phyloP scores from a whole-genome alignment of 352 stramenopile species.

The Paralagenidium karlingii region DNA sequence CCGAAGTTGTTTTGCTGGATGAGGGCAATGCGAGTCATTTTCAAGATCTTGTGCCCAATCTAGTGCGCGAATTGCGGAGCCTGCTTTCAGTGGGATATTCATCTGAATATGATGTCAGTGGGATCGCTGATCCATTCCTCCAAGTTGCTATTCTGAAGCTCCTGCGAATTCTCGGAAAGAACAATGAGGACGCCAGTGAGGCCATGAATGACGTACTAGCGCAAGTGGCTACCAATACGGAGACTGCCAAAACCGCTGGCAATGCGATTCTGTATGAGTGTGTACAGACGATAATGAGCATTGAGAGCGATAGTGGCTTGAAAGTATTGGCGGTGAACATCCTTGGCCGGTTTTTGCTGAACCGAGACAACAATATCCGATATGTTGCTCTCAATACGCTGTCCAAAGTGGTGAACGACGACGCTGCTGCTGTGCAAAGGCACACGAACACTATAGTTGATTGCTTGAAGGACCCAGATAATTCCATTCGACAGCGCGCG shows the following conservation, averaged over 20 bases:
- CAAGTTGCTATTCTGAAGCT: conserved; percentile 86
- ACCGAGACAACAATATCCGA: conserved; percentile 99
- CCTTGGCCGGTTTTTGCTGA: conserved; percentile 96
- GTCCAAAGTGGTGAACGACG: conserved; percentile 78
- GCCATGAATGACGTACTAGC: conserved; percentile 97
- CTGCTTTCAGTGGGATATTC: conserved; percentile 96
- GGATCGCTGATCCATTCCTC: conserved; percentile 98
- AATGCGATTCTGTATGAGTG: conserved; percentile 99
- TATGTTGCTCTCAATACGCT: conserved; percentile 99
- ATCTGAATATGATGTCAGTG: conserved; percentile 97
- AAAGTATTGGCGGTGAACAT: conserved; percentile 98
- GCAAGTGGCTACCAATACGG: conserved; percentile 99
- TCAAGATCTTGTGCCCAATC: conserved; percentile 51
- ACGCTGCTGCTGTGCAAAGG: conserved; percentile 92
- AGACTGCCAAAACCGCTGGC: conserved; percentile 98
- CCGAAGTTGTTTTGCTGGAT: conserved; percentile 82
- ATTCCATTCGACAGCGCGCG: conserved; percentile 96
- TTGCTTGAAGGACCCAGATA: conserved; percentile 94
- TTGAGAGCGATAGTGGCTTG: conserved; percentile 95
- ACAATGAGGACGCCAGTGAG: conserved; percentile 89
- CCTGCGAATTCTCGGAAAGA: conserved; percentile 91
- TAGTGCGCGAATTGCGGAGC: conserved; percentile 88
- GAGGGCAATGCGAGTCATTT: conserved; percentile 65
- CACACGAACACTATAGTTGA: conserved; percentile 95
- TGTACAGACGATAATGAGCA: conserved; percentile 98